Conservation (phyloP, 2,329 filamentous ascomycete species). For the Xylariomycetidae sp. region DNA sequence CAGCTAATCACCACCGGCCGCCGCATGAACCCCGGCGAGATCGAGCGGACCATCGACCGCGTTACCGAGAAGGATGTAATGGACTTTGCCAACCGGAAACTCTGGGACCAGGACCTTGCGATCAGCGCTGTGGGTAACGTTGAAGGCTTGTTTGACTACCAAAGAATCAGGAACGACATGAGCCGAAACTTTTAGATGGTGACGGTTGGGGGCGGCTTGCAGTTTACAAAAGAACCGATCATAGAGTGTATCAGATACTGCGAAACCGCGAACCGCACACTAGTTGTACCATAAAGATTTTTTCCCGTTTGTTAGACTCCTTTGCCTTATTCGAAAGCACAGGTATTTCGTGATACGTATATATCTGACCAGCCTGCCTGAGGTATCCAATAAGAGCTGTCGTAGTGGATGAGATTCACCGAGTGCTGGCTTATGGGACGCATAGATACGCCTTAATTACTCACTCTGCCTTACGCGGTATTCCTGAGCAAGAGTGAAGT, state of each 20-base stretch:
- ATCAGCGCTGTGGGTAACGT: conserved; percentile 90
- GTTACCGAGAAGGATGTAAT: conserved; percentile 97
- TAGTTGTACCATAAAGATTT: conserved; percentile 52
- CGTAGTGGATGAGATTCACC: too few relatives aligned
- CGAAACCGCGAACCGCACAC: conserved; percentile 40
- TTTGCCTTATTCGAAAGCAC: too few relatives aligned
- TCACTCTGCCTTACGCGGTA: too few relatives aligned
- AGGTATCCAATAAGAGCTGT: too few relatives aligned
- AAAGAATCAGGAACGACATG: conserved; percentile 78
- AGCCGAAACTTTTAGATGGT: conserved; percentile 64
- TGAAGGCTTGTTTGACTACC: conserved; percentile 79
- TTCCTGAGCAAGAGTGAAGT: too few relatives aligned
- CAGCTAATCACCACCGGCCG: conserved; percentile 97
- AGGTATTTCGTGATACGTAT: too few relatives aligned
- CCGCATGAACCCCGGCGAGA: conserved; percentile 85
- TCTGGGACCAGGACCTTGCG: conserved; percentile 97
- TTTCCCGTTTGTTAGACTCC: conserved; percentile 27
- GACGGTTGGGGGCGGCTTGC: conserved; percentile 24
- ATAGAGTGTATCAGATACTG: conserved; percentile 53
- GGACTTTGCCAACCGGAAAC: conserved; percentile 88
- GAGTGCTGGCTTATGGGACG: too few relatives aligned
- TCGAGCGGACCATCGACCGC: conserved; percentile 82
- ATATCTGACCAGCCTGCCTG: too few relatives aligned
- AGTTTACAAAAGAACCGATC: conserved; percentile 34
- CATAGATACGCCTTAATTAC: too few relatives aligned